These are phyloP conservation scores for Zygosaccharomyces pseudobailii DNA, from an alignment of 1,139 yeast genomes.

Conservation along the genomic window DNA sequence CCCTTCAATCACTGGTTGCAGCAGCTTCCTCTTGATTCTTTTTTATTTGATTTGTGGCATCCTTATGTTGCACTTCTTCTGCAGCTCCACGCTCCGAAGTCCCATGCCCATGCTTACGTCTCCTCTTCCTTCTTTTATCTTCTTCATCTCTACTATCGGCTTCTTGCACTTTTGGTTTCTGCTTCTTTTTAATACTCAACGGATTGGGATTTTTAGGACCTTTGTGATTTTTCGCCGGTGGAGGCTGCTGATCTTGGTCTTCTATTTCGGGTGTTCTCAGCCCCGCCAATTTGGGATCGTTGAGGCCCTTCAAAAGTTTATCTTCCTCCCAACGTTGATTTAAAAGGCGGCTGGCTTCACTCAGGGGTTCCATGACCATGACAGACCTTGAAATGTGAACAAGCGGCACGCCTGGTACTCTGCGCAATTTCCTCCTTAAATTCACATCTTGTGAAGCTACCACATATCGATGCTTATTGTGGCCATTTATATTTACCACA, in stretches of 20 bases:
- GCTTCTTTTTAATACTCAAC: conserved; percentile 66
- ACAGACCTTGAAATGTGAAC: conserved; percentile 85
- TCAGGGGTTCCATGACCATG: conserved; percentile 92
- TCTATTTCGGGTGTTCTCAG: conserved; percentile 20
- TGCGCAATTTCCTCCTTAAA: conserved; percentile 62
- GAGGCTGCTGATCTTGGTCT: conserved; percentile 23
- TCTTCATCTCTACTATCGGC: conserved; percentile 5
- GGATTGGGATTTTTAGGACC: conserved; percentile 84
- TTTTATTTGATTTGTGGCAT: not conserved
- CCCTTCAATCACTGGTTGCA: not conserved
- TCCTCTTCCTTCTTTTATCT: conserved; percentile 1
- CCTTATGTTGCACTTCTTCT: no score
- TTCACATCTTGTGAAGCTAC: conserved; percentile 78
- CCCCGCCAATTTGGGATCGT: conserved; percentile 39
- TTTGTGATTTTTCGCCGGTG: conserved; percentile 45
- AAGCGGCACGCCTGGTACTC: conserved; percentile 85
- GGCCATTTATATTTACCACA: conserved; percentile 66
- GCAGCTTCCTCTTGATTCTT: not conserved
- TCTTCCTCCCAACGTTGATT: conserved; percentile 53
- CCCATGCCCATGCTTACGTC: not conserved
- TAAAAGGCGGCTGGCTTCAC: conserved; percentile 59
- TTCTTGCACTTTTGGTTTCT: conserved; percentile 17
- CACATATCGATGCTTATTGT: conserved; percentile 82
- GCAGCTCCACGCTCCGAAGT: not conserved
- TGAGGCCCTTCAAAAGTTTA: conserved; percentile 74